Evolutionary conservation across 2,329 filamentous ascomycete genomes (phyloP).

Genomic region (Scedosporium dehoogii): DNA sequence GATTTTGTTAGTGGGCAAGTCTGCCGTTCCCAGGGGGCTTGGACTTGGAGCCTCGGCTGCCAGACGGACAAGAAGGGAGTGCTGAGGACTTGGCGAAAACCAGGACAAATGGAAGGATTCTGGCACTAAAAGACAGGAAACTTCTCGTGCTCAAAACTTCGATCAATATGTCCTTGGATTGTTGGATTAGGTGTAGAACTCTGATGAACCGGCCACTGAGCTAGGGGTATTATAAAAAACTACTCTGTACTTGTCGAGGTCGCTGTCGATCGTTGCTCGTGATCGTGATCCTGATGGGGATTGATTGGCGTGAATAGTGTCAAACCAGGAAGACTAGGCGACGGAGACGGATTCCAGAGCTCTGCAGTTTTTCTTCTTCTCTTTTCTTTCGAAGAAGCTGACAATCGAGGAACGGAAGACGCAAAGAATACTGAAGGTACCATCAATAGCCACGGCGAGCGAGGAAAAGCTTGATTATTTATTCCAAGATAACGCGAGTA

Average conservation of each 20-base stretch:
- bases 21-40: neutral
- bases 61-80: neutral
- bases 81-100: neutral
- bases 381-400: neutral
- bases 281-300: neutral
- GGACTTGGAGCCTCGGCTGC: neutral
- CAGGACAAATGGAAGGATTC: too few species aligned
- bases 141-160: too few species aligned
- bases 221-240: too few species aligned
- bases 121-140: too few species aligned
- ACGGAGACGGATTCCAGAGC: neutral
- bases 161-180: too few species aligned
- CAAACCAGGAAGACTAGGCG: too few species aligned
- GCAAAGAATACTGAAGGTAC: constrained; percentile 1
- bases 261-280: too few species aligned
- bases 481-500: neutral
- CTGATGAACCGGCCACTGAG: too few species aligned
- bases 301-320: neutral
- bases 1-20: neutral
- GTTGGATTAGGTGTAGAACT: too few species aligned
- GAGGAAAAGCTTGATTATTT: constrained; percentile 2
- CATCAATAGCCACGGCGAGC: neutral
- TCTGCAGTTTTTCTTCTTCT: neutral
- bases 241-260: too few species aligned
- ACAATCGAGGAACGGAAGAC: neutral